Percentiles rank a stretch among this genome's conserved stretches.
These are phyloP conservation scores for Lepidium didymum DNA, from an alignment of 345 rosid genomes.

Conservation along the genomic window DNA sequence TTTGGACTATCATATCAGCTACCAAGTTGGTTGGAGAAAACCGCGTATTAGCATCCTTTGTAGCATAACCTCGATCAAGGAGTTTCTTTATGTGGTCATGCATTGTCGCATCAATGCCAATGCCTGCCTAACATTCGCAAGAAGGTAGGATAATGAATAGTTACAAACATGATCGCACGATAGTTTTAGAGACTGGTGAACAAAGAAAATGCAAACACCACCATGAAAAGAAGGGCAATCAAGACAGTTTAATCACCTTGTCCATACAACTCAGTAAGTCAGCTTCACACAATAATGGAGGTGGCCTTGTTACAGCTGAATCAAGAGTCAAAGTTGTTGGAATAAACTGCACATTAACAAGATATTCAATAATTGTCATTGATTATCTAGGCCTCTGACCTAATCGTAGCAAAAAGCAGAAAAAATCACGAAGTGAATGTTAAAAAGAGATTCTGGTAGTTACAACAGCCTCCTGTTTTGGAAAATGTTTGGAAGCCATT, in stretches of 20 bases:
- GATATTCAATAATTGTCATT: slow-evolving; percentile 13
- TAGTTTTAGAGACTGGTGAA: neutral
- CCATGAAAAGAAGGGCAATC: neutral
- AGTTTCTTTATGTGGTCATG: slow-evolving; percentile 97
- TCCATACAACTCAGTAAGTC: slow-evolving; percentile 94
- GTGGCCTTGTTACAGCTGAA: slow-evolving; percentile 90
- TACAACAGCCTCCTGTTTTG: neutral
- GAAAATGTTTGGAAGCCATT: neutral
- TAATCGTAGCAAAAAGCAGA: neutral
- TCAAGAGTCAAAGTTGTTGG: slow-evolving; percentile 83
- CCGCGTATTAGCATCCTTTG: slow-evolving; percentile 78
- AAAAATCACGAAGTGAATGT: neutral
- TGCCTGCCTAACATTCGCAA: slow-evolving; percentile 61
- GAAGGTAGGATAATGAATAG: neutral
- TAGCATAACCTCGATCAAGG: slow-evolving; percentile 90
- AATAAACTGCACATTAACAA: slow-evolving; percentile 56
- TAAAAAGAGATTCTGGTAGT: neutral
- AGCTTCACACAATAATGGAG: slow-evolving; percentile 88
- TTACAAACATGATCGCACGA: neutral
- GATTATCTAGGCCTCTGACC: slow-evolving; percentile 6
- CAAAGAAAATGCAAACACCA: slow-evolving; percentile 4
- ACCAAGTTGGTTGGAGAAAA: slow-evolving; percentile 93
- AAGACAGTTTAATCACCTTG: slow-evolving; percentile 51
- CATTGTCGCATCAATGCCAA: slow-evolving; percentile 99
- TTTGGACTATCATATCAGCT: slow-evolving; percentile 19